phyloP scores from a whole-genome alignment of 2,329 filamentous ascomycete genomes.

The Zasmidium angulare region DNA sequence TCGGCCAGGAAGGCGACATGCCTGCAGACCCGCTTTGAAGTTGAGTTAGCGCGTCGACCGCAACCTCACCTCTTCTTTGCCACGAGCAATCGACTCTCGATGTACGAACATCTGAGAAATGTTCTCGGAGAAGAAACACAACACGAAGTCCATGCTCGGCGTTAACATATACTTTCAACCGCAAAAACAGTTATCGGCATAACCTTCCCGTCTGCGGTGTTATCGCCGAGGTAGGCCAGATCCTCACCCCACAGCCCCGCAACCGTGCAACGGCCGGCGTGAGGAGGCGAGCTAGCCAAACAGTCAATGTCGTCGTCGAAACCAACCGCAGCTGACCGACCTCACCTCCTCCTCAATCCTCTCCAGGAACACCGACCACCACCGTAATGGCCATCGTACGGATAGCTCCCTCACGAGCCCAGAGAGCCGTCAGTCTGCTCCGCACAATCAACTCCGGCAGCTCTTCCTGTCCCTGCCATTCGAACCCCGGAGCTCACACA shows the following conservation, averaged over 20 bases:
- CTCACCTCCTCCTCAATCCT: not conserved
- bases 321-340: not conserved
- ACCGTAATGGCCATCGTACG: slow-evolving; percentile 38
- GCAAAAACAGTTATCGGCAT: not conserved
- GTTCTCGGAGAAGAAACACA: not conserved
- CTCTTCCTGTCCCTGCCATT: slow-evolving; percentile 84
- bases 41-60: not conserved
- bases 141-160: not conserved
- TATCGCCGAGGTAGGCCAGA: not conserved
- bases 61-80: not conserved
- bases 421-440: slow-evolving; percentile 69
- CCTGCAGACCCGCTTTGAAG: not conserved
- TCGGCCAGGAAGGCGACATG: not conserved
- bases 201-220: not conserved
- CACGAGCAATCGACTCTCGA: not conserved
- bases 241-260: not conserved
- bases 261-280: not conserved
- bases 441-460: slow-evolving; percentile 88
- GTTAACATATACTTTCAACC: not conserved
- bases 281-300: not conserved
- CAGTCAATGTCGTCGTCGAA: not conserved
- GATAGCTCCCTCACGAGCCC: slow-evolving; percentile 48
- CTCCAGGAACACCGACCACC: not conserved
- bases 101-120: not conserved
- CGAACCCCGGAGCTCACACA: slow-evolving; percentile 79